phyloP scores from a whole-genome alignment of 2,329 filamentous ascomycete species.

The Boeremia exigua region DNA sequence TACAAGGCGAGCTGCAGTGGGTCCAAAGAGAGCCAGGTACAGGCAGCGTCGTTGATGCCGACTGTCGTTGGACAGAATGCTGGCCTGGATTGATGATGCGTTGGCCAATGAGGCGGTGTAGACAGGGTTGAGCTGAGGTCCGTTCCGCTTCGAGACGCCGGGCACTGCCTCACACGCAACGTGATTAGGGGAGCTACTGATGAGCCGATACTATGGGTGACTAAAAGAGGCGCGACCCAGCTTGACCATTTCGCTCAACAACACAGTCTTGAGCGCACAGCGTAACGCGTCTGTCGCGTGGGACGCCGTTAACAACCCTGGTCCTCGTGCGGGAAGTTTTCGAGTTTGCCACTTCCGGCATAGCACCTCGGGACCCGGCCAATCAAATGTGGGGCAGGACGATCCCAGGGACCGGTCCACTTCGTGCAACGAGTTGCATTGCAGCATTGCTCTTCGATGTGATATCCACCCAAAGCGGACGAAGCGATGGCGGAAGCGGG shows the following conservation, averaged over 20 bases:
- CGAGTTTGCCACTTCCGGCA: conserved; percentile 23
- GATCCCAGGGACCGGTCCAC: conserved; percentile 18
- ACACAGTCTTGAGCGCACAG: conserved; percentile 7
- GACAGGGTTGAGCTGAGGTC: conserved; percentile 24
- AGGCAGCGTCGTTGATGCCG: conserved; percentile 30
- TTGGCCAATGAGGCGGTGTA: conserved; percentile 32
- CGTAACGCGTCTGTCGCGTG: conserved; percentile 32
- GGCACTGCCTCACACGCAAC: conserved; percentile 23
- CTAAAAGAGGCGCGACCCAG: conserved; percentile 24
- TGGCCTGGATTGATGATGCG: conserved; percentile 20
- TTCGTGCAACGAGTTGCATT: conserved; percentile 28
- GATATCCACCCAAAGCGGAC: conserved; percentile 19
- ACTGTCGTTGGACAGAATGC: conserved; percentile 34
- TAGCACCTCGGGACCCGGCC: conserved; percentile 25
- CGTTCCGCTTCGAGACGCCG: conserved; percentile 28
- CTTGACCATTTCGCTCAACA: conserved; percentile 16
- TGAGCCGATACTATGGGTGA: conserved; percentile 29
- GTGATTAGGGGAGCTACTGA: conserved; percentile 33
- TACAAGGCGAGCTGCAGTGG: conserved; percentile 28
- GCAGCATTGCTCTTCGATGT: conserved; percentile 23
- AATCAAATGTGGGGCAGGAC: conserved; percentile 18
- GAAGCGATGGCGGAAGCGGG: conserved; percentile 19
- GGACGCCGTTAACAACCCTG: conserved; percentile 16
- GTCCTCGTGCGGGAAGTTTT: conserved; percentile 10
- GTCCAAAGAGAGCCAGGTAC: conserved; percentile 26